These are phyloP conservation scores for Gossypium laxum DNA, from an alignment of 441 rosid genomes.

Conservation along the genomic window DNA sequence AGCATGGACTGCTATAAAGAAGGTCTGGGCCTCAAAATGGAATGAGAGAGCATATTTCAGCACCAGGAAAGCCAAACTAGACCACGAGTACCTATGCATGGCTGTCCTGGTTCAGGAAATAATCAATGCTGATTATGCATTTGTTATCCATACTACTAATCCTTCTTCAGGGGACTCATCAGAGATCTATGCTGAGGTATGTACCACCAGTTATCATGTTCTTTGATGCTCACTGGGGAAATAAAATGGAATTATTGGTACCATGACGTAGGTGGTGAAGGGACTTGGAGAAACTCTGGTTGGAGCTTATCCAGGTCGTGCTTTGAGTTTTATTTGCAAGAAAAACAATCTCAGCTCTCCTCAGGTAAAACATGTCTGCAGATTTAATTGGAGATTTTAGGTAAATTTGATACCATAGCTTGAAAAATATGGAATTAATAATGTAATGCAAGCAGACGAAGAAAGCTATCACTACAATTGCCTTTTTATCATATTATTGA, in stretches of 20 bases:
- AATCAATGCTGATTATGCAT: constrained; percentile 91
- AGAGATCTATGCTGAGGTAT: constrained; percentile 94
- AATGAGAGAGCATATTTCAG: constrained; percentile 96
- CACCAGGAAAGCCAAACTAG: constrained; percentile 69
- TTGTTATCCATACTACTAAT: constrained; percentile 93
- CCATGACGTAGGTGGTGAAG: constrained; percentile 55
- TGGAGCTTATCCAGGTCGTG: constrained; percentile 98
- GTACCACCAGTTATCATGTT: constrained; percentile 6
- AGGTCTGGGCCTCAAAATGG: constrained; percentile 99
- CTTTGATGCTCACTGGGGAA: not conserved
- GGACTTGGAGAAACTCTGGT: constrained; percentile 97
- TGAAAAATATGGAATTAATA: not conserved
- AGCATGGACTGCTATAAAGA: constrained; percentile 93
- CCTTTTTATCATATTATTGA: not conserved
- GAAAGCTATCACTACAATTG: not conserved
- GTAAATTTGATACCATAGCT: not conserved
- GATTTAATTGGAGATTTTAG: not conserved
- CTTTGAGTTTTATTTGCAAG: constrained; percentile 83
- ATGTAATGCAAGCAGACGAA: not conserved
- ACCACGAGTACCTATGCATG: constrained; percentile 92
- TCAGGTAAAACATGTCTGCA: constrained; percentile 42
- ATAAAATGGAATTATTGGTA: not conserved
- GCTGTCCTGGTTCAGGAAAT: constrained; percentile 96
- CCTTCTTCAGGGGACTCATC: constrained; percentile 88
- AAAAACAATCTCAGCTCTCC: constrained; percentile 58